A percentile compares a stretch with the other conserved stretches of the same genome.
These are phyloP conservation scores for Neofusicoccum sp. DNA, from an alignment of 2,329 filamentous ascomycete genomes.

Conservation along the genomic window DNA sequence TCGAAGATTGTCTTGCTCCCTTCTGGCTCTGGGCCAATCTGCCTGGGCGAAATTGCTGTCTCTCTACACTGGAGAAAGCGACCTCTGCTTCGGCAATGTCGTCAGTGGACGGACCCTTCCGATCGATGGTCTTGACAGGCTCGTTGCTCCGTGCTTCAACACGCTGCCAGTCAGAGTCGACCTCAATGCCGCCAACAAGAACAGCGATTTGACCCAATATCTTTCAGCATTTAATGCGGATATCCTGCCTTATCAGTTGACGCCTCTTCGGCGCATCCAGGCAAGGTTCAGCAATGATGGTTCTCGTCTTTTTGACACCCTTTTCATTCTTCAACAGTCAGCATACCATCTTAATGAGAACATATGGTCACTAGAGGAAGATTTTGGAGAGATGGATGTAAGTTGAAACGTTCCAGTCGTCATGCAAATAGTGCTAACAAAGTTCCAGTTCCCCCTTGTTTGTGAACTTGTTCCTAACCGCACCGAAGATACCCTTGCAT, in stretches of 20 bases:
- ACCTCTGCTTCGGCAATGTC: slow-evolving; percentile 86
- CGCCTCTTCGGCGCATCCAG: slow-evolving; percentile 71
- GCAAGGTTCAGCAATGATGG: slow-evolving; percentile 46
- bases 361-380: slow-evolving; percentile 52
- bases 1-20: slow-evolving; percentile 33
- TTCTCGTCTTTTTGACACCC: slow-evolving; percentile 69
- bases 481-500: slow-evolving; percentile 50
- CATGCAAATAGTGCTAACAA: slow-evolving; percentile 26
- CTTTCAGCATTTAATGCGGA: slow-evolving; percentile 63
- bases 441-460: slow-evolving; percentile 62
- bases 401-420: too few species aligned
- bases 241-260: slow-evolving; percentile 68
- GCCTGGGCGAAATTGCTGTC: slow-evolving; percentile 68
- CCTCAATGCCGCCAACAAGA: slow-evolving; percentile 48
- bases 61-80: slow-evolving; percentile 53
- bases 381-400: slow-evolving; percentile 63
- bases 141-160: slow-evolving; percentile 92
- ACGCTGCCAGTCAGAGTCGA: slow-evolving; percentile 71
- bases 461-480: slow-evolving; percentile 67
- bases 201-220: slow-evolving; percentile 57
- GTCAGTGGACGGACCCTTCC: slow-evolving; percentile 71
- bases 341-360: slow-evolving; percentile 42
- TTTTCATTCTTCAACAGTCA: slow-evolving; percentile 74
- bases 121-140: slow-evolving; percentile 63
- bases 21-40: slow-evolving; percentile 68